Base-by-base conservation (phyloP, 257 asterid species). In the Lavandula angustifolia region DNA sequence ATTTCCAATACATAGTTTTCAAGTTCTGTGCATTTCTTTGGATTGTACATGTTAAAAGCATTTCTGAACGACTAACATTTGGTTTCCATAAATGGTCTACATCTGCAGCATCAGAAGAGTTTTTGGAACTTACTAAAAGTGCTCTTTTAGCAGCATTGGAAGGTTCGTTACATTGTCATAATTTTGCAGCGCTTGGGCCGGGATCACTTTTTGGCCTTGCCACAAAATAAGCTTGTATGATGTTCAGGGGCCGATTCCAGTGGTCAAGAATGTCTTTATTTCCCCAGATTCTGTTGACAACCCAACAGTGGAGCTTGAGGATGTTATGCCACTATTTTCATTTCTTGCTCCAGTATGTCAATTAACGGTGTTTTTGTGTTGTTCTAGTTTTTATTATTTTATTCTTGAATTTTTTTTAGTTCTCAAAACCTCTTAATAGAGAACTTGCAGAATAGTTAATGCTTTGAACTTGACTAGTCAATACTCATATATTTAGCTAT, bases 161-260 rank as follows among this genome's bases (percentile, higher is more conserved):
- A 87, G 99, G 99, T 87, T 67, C 76, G 84, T 63, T 46, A 62
- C 70, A 18, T 42, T 43, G 22, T 43, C 47, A 58, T 52, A 32
- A 41, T 66, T 68, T 51, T 76, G 69, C 86, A 92, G 99, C 97
- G 69, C 87, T 94, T 62, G 94, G 85, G 37, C 97, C 99, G 8
- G 99, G 97, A 50, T 94, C 99, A 60, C 97, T 94, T 64, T 92
- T 94, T 74, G 99, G 99, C 57, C 91, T 94, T 55, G 96, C 87
- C 97, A 94, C 79, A 94, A 84, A 90, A 73, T 94, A 73, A 97
- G 97, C 65, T 66, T 94, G 70, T 94, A 87, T 75, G 99, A 94
- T 81, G 97, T 90, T 66, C 97, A 94, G 75, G 99, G 99, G 38
- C 94, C 99, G 51, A 88, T 94, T 63, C 99, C 99, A 62, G 94